Evolutionary conservation across 2,329 filamentous ascomycete species (phyloP), one percentile per base, ranked within the genome.

Genomic region (Fusarium longipes): DNA sequence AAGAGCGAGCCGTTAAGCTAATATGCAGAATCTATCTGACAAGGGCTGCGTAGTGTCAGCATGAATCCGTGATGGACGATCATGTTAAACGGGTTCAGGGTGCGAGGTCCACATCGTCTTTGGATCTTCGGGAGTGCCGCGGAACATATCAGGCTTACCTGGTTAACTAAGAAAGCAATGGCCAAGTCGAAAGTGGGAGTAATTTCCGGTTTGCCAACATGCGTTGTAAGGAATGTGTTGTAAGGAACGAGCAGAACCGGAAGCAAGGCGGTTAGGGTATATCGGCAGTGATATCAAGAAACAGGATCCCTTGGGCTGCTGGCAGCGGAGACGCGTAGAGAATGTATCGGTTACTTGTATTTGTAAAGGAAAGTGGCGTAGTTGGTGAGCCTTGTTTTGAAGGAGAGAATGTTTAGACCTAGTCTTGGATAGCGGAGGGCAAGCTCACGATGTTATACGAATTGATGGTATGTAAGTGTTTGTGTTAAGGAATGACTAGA

Each of bases 81-180:
- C 54, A 66, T 58, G 66, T 60, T 65, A 60, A 67, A 67, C 68
- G 65, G 65, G 67, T 62, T 70, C 63, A 67, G 68, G 51, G 54
- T 54, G 50, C 62, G 45, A 69, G 72, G 65, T 74, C 71, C 71
- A 73, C 70, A 70, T 65, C 59, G 58, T 72, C 73, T 70, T 70
- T 74, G 73, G 70, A 73, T 73, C 65, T 70, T 73, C 73, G 73
- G 72, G 63, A 74, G 68, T 72, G 73, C 73, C 73, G 72, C 70
- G 63, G 70, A 58, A 65, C 62, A 68, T 73, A 60, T 70, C 49
- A 60, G 67, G 65, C 73, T 72, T 74, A 74, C 73, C 70, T 68
- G 63, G 67, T 70, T 60, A 49, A 72, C 64, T 74, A 64, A 70
- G 65, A 68, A 66, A 71, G 72, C 72, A 74, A 68, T 73, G 72